Evolutionary conservation across 176 grass and related monocot species (phyloP).

Genomic region (Tillandsia leiboldiana): DNA sequence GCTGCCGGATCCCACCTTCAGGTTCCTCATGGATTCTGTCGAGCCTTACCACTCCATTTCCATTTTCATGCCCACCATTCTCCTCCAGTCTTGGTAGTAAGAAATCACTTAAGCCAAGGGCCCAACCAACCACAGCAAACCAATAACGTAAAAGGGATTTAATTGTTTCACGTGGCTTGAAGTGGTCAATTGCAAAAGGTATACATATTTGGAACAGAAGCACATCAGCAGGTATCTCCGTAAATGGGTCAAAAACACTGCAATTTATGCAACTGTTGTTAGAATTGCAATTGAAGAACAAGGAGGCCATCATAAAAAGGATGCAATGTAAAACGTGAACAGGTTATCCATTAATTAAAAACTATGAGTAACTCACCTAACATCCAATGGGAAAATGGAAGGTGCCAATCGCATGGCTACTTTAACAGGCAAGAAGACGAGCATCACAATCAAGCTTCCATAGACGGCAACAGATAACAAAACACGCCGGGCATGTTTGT

Average conservation of each 20-base stretch:
- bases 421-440: slow-evolving; percentile 98
- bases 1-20: slow-evolving; percentile 44
- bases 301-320: neutral
- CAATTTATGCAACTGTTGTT: slow-evolving; percentile 7
- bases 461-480: slow-evolving; percentile 92
- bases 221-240: slow-evolving; percentile 83
- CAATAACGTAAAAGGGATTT: slow-evolving; percentile 81
- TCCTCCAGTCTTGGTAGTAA: slow-evolving; percentile 75
- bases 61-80: slow-evolving; percentile 65
- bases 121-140: slow-evolving; percentile 89
- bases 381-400: slow-evolving; percentile 77
- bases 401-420: slow-evolving; percentile 75
- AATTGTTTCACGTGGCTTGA: slow-evolving; percentile 80
- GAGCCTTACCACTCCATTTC: slow-evolving; percentile 66
- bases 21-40: slow-evolving; percentile 43
- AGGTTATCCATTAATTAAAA: neutral
- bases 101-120: slow-evolving; percentile 72
- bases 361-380: slow-evolving; percentile 46
- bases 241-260: slow-evolving; percentile 96
- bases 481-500: slow-evolving; percentile 89
- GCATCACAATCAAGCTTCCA: slow-evolving; percentile 97
- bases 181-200: slow-evolving; percentile 97
- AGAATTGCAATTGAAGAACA: slow-evolving; percentile 1
- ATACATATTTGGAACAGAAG: slow-evolving; percentile 96
- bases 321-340: slow-evolving; percentile 4